phyloP scores from a whole-genome alignment of 495 filamentous ascomycete species.

The Ascodesmis nigricans region DNA sequence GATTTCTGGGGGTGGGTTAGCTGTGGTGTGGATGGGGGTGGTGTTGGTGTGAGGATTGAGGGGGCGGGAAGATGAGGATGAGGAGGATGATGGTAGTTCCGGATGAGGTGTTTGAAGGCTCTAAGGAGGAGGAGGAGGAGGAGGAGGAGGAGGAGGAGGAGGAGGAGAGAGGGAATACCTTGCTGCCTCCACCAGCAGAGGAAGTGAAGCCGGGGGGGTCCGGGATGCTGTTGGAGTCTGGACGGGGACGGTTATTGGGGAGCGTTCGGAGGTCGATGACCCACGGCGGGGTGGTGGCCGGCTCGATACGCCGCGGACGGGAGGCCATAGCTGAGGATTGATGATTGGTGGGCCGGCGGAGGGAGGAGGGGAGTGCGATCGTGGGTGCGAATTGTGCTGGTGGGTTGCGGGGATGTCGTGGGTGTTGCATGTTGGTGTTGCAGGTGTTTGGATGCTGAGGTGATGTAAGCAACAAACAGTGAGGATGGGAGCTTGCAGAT shows the following conservation, averaged over 20 bases:
- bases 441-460: not conserved
- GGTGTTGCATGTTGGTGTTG: constrained; percentile 1
- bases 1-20: constrained; percentile 26
- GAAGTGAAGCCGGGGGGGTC: constrained; percentile 75
- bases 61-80: constrained; percentile 23
- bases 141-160: no score
- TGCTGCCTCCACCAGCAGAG: constrained; percentile 29
- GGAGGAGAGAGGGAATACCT: constrained; percentile 25
- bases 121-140: no score
- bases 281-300: constrained; percentile 43
- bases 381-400: constrained; percentile 1
- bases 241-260: constrained; percentile 31
- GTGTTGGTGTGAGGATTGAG: constrained; percentile 24
- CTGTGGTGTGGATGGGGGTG: constrained; percentile 17
- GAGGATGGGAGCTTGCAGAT: not conserved
- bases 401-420: not conserved
- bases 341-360: not conserved
- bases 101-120: no score
- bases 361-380: not conserved
- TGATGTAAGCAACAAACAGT: constrained; percentile 1
- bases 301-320: constrained; percentile 15
- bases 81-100: constrained; percentile 13
- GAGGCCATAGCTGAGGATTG: constrained; percentile 8
- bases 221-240: constrained; percentile 40
- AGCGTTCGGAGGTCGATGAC: constrained; percentile 51